Base-by-base conservation (phyloP, 2,329 filamentous ascomycete genomes). In the Cercospora janseana region DNA sequence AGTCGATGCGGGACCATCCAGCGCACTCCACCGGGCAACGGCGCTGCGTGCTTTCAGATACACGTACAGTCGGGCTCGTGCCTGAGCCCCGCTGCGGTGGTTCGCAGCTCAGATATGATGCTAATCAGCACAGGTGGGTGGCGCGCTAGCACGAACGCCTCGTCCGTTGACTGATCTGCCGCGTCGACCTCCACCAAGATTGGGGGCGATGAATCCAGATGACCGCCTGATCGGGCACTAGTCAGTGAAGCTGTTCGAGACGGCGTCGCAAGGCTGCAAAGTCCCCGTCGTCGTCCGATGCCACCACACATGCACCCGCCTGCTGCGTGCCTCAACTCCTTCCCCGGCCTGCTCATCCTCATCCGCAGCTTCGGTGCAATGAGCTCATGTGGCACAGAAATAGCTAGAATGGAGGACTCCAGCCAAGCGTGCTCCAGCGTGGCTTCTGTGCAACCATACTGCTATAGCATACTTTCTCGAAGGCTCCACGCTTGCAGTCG, bases 51-150 rank as follows among this genome's bases (percentile, higher is more conserved):
- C 21, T 40, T 20, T 20, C 35, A 40, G 35, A 16, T 2, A 4
- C 12, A 8, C 16, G 10, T 15, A 12, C 35, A 6, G 29, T 10
- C 12, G 23, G 16, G 18, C 8, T 13, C 12, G 24, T 6, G 35
- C 6, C 21, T n/a, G n/a, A 12, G 20, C 35, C 12, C 35, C 20
- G 35, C 35, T 37, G 26, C 12, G 15, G 20, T 38, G 20, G 10
- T 12, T 13, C 31, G 41, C 41, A 44, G 41, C 21, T 20, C 31
- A 38, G 31, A 46, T n/a, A n/a, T 38, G 44, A 37, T 29, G 23
- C 44, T 35, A n/a, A n/a, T n/a, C 26, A 21, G 23, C n/a, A 34
- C 24, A 18, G 37, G 32, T 46, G 16, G 26, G 44, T 16, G 23
- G 23, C 12, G 31, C 44, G n/a, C n/a, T n/a, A n/a, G n/a, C n/a